Conservation (phyloP, 352 stramenopile species). For the Phytophthora citrophthora region DNA sequence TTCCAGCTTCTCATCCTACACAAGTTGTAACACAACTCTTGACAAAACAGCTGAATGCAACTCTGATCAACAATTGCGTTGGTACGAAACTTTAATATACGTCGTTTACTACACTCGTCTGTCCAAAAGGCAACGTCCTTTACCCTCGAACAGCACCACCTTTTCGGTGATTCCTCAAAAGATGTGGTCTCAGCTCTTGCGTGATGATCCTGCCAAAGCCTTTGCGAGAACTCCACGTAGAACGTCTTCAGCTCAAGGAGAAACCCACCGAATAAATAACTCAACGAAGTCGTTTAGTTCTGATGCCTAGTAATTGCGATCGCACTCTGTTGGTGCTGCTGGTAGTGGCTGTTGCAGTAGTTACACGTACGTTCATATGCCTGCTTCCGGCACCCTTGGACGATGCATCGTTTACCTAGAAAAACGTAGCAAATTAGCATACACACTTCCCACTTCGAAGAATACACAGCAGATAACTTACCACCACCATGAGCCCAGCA, state of each 20-base stretch:
- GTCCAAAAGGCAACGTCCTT: constrained; percentile 12
- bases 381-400: constrained; percentile 55
- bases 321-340: constrained; percentile 31
- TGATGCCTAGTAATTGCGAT: constrained; percentile 12
- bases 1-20: background rate
- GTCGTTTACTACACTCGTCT: background rate
- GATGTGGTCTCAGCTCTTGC: constrained; percentile 1
- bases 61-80: background rate
- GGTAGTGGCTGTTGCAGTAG: constrained; percentile 68
- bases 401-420: constrained; percentile 54
- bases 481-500: constrained; percentile 78
- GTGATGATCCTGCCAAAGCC: background rate
- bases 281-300: background rate
- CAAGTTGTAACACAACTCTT: background rate
- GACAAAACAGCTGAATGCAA: no score
- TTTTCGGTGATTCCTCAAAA: constrained; percentile 11
- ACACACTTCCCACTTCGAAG: background rate
- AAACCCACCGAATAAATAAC: constrained; percentile 24
- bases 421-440: constrained; percentile 1
- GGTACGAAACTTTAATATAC: no score
- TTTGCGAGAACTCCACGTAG: background rate
- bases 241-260: background rate
- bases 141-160: constrained; percentile 6
- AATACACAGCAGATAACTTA: constrained; percentile 20
- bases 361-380: constrained; percentile 72